Percentiles rank a stretch among this genome's conserved stretches.
Evolutionary conservation across 2,329 filamentous ascomycete species (phyloP).

Genomic region (Botrytis hyacinthi): DNA sequence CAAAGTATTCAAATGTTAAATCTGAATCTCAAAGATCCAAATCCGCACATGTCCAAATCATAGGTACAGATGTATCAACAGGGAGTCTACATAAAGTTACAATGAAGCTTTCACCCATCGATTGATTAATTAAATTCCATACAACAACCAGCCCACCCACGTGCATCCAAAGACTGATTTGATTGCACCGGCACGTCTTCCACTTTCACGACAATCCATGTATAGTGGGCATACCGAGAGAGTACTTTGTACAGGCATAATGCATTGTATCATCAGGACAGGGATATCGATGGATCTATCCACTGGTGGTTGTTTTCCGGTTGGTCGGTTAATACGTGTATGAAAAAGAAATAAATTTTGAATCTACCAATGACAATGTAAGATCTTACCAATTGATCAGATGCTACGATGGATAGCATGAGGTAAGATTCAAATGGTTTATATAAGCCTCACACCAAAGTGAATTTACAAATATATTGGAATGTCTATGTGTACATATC

Average conservation of each 20-base stretch:
- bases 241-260: not conserved
- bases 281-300: not conserved
- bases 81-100: not conserved
- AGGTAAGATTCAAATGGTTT: not conserved
- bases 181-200: constrained; percentile 4
- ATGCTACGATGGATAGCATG: not conserved
- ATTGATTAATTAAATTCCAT: not conserved
- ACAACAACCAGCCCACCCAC: not conserved
- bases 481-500: not conserved
- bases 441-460: not conserved
- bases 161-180: not conserved
- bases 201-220: not conserved
- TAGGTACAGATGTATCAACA: not conserved
- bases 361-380: not conserved
- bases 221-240: not conserved
- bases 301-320: not conserved
- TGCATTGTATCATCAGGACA: not conserved
- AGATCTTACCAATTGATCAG: not conserved
- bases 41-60: not conserved
- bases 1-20: too few species aligned
- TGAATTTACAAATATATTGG: not conserved
- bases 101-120: not conserved
- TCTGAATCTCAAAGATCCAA: not conserved
- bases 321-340: not conserved
- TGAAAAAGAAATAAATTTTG: not conserved